Conservation (phyloP, 163 green algal genomes). For the Smithsoniella earleae region DNA sequence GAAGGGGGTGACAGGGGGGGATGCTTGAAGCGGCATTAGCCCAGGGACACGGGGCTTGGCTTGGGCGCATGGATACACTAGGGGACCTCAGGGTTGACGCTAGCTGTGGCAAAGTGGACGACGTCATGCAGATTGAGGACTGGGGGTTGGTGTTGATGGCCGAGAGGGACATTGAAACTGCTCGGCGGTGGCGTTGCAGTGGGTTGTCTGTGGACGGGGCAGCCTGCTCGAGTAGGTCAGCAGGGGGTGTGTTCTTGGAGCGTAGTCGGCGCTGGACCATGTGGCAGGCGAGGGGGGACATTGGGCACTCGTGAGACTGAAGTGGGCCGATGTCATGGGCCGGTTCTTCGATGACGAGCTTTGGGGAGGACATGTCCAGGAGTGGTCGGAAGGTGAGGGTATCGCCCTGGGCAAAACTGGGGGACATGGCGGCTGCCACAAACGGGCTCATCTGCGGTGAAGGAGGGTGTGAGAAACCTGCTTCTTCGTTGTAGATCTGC, state of each 20-base stretch:
- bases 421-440: background rate
- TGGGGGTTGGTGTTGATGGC: background rate
- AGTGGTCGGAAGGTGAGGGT: background rate
- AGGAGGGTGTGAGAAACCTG: no score
- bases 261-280: no score
- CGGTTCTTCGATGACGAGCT: conserved; percentile 14
- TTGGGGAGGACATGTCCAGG: background rate
- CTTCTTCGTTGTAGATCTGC: background rate
- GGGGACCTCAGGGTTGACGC: no score
- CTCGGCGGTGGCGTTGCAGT: background rate
- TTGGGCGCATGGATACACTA: no score
- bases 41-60: no score
- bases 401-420: background rate
- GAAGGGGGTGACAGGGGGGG: no score
- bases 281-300: conserved; percentile 11
- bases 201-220: background rate
- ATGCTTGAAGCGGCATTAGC: no score
- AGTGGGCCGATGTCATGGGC: background rate
- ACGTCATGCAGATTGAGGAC: background rate
- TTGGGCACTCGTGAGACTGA: background rate
- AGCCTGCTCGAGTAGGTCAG: no score
- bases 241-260: no score
- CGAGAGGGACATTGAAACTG: background rate
- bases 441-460: conserved; percentile 2
- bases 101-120: no score